Conservation (phyloP, 2,329 filamentous ascomycete species). For the Claviceps digitariae region DNA sequence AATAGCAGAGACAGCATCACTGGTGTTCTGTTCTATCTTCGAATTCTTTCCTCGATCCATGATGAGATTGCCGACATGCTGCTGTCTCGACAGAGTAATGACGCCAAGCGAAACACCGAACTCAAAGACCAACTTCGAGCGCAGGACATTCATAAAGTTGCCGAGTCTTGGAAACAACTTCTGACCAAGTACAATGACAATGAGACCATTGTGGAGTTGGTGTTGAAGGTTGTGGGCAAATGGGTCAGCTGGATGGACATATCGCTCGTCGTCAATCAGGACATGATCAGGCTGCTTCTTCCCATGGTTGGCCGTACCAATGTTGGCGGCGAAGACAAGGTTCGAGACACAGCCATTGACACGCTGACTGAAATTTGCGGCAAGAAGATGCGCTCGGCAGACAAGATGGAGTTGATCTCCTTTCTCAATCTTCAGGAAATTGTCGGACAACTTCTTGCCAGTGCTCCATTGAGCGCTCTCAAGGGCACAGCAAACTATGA, state of each 20-base stretch:
- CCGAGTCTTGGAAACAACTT: slow-evolving; percentile 82
- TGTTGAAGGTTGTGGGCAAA: slow-evolving; percentile 80
- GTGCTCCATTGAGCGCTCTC: slow-evolving; percentile 65
- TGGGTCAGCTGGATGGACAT: slow-evolving; percentile 99
- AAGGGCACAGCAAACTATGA: slow-evolving; percentile 80
- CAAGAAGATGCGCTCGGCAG: slow-evolving; percentile 92
- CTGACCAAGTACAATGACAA: slow-evolving; percentile 63
- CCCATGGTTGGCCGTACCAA: slow-evolving; percentile 71
- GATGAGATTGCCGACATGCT: slow-evolving; percentile 95
- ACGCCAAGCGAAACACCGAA: slow-evolving; percentile 74
- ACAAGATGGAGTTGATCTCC: slow-evolving; percentile 88
- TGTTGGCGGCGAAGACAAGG: slow-evolving; percentile 54
- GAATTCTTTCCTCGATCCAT: slow-evolving; percentile 78
- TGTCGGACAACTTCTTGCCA: slow-evolving; percentile 72
- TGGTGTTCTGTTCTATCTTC: slow-evolving; percentile 77
- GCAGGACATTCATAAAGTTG: slow-evolving; percentile 79
- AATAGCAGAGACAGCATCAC: slow-evolving; percentile 55
- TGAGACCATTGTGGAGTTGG: slow-evolving; percentile 69
- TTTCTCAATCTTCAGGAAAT: slow-evolving; percentile 83
- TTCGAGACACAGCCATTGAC: slow-evolving; percentile 83
- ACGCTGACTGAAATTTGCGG: slow-evolving; percentile 90
- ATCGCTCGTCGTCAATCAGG: slow-evolving; percentile 76
- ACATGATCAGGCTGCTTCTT: slow-evolving; percentile 73
- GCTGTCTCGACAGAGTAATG: slow-evolving; percentile 60
- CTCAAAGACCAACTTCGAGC: slow-evolving; percentile 83